Percentiles rank a stretch among this genome's conserved stretches.
Conservation (phyloP, 1,139 yeast genomes). For the Blastobotrys ciferrii region DNA sequence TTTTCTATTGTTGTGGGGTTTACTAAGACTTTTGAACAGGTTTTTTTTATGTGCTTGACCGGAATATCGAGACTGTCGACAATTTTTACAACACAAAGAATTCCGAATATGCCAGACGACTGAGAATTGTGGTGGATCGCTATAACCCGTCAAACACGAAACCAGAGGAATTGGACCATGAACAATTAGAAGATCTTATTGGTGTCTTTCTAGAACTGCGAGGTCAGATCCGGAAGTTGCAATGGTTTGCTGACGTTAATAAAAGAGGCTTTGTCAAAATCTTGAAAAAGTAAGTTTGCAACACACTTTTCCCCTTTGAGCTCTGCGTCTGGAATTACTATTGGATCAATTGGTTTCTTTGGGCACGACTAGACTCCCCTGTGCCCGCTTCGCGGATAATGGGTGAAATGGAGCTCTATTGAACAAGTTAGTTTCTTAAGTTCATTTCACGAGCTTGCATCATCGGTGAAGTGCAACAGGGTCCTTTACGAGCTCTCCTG, state of each 20-base stretch:
- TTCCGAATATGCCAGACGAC: slow-evolving; percentile 69
- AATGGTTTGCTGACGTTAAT: slow-evolving; percentile 91
- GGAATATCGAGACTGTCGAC: slow-evolving; percentile 80
- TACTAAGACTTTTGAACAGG: slow-evolving; percentile 40
- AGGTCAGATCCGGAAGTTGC: slow-evolving; percentile 71
- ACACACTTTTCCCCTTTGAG: background rate
- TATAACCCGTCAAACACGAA: slow-evolving; percentile 25
- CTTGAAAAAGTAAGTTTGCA: slow-evolving; percentile 55
- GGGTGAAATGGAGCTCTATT: too few species aligned
- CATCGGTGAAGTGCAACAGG: too few species aligned
- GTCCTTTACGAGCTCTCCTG: too few species aligned
- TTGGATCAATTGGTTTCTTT: too few species aligned
- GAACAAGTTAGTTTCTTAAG: too few species aligned
- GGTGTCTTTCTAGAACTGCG: slow-evolving; percentile 75
- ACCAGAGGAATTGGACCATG: slow-evolving; percentile 43
- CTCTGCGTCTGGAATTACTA: too few species aligned
- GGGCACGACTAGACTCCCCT: too few species aligned
- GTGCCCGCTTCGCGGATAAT: too few species aligned
- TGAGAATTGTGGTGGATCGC: slow-evolving; percentile 43
- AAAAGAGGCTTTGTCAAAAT: slow-evolving; percentile 88
- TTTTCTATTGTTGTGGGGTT: slow-evolving; percentile 12
- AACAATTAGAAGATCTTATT: slow-evolving; percentile 76
- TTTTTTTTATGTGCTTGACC: slow-evolving; percentile 76
- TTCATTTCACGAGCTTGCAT: too few species aligned
- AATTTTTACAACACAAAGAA: slow-evolving; percentile 71